Evolutionary conservation across 306 rosid species (phyloP).

Genomic region (Carpinus viminea): DNA sequence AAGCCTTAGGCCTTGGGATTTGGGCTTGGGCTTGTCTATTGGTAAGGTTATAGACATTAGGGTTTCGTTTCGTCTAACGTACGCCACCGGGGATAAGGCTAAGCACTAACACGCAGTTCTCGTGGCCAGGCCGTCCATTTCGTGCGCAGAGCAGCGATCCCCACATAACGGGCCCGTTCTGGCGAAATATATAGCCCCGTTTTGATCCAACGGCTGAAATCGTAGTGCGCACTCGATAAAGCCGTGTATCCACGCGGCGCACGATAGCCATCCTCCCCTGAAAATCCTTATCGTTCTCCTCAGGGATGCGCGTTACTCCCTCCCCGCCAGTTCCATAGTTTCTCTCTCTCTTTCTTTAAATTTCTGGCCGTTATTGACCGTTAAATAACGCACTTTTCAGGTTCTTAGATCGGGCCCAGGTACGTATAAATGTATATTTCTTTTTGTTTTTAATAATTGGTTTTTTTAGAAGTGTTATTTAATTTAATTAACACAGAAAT

Average conservation of each 20-base stretch:
- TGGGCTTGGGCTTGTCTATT: not conserved
- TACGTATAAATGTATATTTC: constrained; percentile 3
- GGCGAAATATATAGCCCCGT: not conserved
- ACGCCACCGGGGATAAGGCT: not conserved
- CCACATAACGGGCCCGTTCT: not conserved
- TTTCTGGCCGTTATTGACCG: constrained; percentile 40
- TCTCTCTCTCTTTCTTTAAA: not conserved
- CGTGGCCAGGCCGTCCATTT: not conserved
- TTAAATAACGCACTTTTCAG: constrained; percentile 15
- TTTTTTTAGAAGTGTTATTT: not conserved
- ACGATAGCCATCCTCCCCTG: constrained; percentile 33
- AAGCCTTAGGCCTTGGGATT: not conserved
- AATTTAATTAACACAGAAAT: not conserved
- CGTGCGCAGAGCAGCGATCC: not conserved
- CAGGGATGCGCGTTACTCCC: constrained; percentile 63
- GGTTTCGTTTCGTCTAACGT: constrained; percentile 21
- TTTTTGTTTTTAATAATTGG: not conserved
- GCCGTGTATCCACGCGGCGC: constrained; percentile 41
- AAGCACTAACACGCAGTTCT: not conserved
- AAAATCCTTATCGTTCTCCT: constrained; percentile 46
- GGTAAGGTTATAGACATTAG: not conserved
- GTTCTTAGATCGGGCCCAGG: constrained; percentile 26
- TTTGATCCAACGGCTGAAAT: constrained; percentile 34
- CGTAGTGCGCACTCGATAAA: constrained; percentile 38
- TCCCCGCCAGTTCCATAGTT: constrained; percentile 51